These are phyloP conservation scores for Pleurotus citrinopileatus DNA, from an alignment of 768 basidiomycete genomes.

Conservation along the genomic window DNA sequence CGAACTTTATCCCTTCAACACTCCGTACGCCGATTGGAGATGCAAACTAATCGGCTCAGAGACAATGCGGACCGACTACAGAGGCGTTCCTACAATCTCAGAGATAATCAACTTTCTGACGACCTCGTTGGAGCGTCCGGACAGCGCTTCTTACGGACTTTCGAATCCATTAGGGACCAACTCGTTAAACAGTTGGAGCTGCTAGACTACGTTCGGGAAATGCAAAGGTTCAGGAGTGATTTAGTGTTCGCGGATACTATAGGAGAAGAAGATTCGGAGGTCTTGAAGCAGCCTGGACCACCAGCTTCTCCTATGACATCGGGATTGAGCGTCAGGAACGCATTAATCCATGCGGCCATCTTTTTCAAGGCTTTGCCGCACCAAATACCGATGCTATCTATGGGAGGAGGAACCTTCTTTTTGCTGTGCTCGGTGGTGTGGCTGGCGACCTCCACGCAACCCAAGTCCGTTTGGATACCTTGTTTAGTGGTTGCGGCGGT, in stretches of 20 bases:
- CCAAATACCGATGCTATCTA: constrained; percentile 1
- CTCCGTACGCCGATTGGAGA: background rate
- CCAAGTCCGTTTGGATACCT: background rate
- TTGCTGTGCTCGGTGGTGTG: background rate
- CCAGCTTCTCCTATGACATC: background rate
- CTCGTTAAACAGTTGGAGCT: background rate
- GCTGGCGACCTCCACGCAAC: constrained; percentile 4
- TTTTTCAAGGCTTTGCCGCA: background rate
- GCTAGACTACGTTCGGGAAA: background rate
- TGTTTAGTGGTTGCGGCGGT: background rate
- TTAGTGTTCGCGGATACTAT: background rate
- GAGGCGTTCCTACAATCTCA: background rate
- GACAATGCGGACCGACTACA: constrained; percentile 1
- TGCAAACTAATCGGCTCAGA: background rate
- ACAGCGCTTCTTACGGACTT: background rate
- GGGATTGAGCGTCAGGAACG: background rate
- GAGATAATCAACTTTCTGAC: background rate
- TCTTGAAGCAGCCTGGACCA: background rate
- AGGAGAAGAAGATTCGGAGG: background rate
- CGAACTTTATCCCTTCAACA: background rate
- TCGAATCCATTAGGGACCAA: background rate
- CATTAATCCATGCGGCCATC: background rate
- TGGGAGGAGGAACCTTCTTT: background rate
- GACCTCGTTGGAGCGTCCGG: background rate
- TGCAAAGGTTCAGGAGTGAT: background rate